Conservation (phyloP, 2,329 filamentous ascomycete species). For the Trichoderma koningiopsis region DNA sequence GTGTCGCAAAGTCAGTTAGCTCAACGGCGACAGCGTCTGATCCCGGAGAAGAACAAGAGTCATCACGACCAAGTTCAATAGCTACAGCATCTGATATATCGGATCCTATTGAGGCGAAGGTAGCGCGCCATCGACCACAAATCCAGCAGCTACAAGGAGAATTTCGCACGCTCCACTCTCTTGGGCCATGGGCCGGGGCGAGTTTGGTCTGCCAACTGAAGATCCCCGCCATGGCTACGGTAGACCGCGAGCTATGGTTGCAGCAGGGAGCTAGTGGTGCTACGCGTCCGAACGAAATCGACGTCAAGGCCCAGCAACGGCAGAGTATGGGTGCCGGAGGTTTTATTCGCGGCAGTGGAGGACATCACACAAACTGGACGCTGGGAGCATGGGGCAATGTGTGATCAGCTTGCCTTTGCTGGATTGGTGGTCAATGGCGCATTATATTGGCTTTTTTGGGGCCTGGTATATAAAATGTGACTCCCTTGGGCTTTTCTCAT, state of each 20-base stretch:
- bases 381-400: constrained; percentile 62
- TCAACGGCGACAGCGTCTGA: constrained; percentile 33
- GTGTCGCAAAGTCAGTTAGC: constrained; percentile 28
- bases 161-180: constrained; percentile 66
- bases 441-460: constrained; percentile 42
- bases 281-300: constrained; percentile 60
- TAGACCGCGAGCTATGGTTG: constrained; percentile 72
- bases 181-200: constrained; percentile 75
- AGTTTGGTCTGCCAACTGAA: constrained; percentile 70
- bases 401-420: constrained; percentile 37
- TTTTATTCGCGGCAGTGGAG: constrained; percentile 42
- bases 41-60: constrained; percentile 31
- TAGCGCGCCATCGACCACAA: constrained; percentile 39
- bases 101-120: constrained; percentile 43
- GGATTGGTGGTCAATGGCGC: constrained; percentile 40
- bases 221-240: constrained; percentile 66
- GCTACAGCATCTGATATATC: constrained; percentile 32
- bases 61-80: constrained; percentile 31
- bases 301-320: constrained; percentile 59
- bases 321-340: constrained; percentile 65
- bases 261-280: constrained; percentile 67
- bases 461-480: constrained; percentile 32
- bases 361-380: constrained; percentile 58
- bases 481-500: background rate
- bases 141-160: constrained; percentile 55